Conservation (phyloP, 2,329 filamentous ascomycete species). For the Scytalidium lignicola region DNA sequence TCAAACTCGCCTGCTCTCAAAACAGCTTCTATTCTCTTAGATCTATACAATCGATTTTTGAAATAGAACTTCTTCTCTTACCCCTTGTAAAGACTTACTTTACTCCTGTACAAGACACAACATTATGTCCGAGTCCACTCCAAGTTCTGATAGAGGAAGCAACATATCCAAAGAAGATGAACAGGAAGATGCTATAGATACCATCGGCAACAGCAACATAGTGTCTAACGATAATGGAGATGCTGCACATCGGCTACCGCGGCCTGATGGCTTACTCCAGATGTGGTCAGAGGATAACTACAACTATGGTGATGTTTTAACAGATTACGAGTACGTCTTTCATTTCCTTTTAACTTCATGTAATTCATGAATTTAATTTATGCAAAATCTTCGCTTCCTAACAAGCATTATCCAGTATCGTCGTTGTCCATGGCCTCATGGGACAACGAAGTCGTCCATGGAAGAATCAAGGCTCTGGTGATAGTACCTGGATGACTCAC, state of each 20-base stretch:
- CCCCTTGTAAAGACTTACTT: too few species aligned
- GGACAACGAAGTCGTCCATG: not conserved
- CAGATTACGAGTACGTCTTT: not conserved
- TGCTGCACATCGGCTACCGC: not conserved
- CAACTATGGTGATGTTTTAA: not conserved
- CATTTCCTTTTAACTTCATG: not conserved
- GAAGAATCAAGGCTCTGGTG: not conserved
- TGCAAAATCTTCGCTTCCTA: not conserved
- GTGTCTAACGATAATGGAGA: not conserved
- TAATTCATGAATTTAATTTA: too few species aligned
- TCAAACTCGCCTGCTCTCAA: too few species aligned
- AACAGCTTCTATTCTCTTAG: too few species aligned
- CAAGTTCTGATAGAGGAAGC: not conserved
- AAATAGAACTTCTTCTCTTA: too few species aligned
- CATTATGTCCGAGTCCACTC: not conserved
- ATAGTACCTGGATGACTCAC: not conserved
- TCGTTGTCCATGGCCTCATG: slow-evolving; percentile 7
- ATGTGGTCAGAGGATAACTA: not conserved
- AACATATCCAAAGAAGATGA: not conserved
- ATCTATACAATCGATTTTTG: too few species aligned
- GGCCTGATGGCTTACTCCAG: not conserved
- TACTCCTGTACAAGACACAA: too few species aligned
- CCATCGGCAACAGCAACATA: not conserved
- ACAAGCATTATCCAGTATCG: slow-evolving; percentile 3
- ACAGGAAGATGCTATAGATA: not conserved